These are phyloP conservation scores for Hypoxylon sp. DNA, from an alignment of 2,329 filamentous ascomycete genomes.

Conservation along the genomic window DNA sequence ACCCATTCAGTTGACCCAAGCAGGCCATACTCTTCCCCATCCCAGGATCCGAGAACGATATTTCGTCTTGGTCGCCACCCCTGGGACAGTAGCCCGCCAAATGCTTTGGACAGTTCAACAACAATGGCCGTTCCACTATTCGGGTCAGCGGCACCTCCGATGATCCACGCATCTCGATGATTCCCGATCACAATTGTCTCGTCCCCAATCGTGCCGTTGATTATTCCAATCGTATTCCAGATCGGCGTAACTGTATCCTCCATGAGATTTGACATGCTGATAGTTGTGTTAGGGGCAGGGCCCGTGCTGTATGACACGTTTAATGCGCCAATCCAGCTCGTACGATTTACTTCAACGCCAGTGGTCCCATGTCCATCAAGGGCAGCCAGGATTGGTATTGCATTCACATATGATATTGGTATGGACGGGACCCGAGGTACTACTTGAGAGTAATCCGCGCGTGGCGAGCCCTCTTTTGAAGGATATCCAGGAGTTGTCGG, in stretches of 20 bases:
- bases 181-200: slow-evolving; percentile 85
- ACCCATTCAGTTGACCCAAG: slow-evolving; percentile 89
- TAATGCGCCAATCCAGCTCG: slow-evolving; percentile 68
- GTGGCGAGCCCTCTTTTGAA: slow-evolving; percentile 77
- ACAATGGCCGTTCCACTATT: slow-evolving; percentile 84
- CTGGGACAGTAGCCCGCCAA: slow-evolving; percentile 75
- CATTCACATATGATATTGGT: slow-evolving; percentile 83
- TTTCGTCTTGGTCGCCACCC: slow-evolving; percentile 87
- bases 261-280: slow-evolving; percentile 77
- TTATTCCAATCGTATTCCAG: slow-evolving; percentile 84
- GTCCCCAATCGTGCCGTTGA: slow-evolving; percentile 81
- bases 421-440: slow-evolving; percentile 84
- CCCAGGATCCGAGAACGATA: slow-evolving; percentile 80
- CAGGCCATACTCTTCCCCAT: slow-evolving; percentile 83
- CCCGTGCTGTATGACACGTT: slow-evolving; percentile 60
- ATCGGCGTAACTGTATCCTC: slow-evolving; percentile 77
- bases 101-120: slow-evolving; percentile 80
- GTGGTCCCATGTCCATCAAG: slow-evolving; percentile 81
- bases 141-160: slow-evolving; percentile 86
- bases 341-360: slow-evolving; percentile 73
- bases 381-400: slow-evolving; percentile 80
- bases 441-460: slow-evolving; percentile 71
- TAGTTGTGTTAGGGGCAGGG: slow-evolving; percentile 66
- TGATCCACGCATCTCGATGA: slow-evolving; percentile 86
- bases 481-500: slow-evolving; percentile 88